Conservation (phyloP, 176 grass and related monocot species). For the Urochloa ruziziensis region DNA sequence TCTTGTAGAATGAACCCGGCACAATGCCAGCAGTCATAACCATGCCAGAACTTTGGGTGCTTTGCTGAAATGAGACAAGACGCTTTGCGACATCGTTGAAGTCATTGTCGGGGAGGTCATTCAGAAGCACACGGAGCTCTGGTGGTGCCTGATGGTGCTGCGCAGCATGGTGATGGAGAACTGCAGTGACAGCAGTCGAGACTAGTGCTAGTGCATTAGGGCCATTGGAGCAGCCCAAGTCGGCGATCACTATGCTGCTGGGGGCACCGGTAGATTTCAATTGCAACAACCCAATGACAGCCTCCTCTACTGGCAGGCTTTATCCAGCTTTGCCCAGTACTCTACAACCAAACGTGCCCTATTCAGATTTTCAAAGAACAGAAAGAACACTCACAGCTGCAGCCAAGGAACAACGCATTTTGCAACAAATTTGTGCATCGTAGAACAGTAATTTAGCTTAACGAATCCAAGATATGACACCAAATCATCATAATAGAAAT, state of each 20-base stretch:
- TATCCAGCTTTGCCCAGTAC: background rate
- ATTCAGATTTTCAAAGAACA: background rate
- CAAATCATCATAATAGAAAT: background rate
- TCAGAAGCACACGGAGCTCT: slow-evolving; percentile 5
- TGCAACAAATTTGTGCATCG: background rate
- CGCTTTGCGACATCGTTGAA: slow-evolving; percentile 28
- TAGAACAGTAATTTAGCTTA: background rate
- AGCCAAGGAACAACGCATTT: background rate
- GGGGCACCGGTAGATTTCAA: background rate
- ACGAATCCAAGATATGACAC: background rate
- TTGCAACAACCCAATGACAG: background rate
- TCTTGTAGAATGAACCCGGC: slow-evolving; percentile 30
- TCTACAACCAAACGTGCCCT: background rate
- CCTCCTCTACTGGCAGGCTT: slow-evolving; percentile 23
- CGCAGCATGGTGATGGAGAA: background rate
- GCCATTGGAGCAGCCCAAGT: slow-evolving; percentile 25
- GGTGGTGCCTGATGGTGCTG: background rate
- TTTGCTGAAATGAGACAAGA: background rate
- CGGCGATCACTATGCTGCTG: background rate
- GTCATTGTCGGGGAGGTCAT: slow-evolving; percentile 32
- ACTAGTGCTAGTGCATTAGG: slow-evolving; percentile 16
- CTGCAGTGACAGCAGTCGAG: background rate
- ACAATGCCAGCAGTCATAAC: slow-evolving; percentile 25
- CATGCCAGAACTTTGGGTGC: background rate
- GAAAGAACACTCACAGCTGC: background rate